Evolutionary conservation across 495 filamentous ascomycete genomes (phyloP).

Genomic region (Xeromyces bisporus): DNA sequence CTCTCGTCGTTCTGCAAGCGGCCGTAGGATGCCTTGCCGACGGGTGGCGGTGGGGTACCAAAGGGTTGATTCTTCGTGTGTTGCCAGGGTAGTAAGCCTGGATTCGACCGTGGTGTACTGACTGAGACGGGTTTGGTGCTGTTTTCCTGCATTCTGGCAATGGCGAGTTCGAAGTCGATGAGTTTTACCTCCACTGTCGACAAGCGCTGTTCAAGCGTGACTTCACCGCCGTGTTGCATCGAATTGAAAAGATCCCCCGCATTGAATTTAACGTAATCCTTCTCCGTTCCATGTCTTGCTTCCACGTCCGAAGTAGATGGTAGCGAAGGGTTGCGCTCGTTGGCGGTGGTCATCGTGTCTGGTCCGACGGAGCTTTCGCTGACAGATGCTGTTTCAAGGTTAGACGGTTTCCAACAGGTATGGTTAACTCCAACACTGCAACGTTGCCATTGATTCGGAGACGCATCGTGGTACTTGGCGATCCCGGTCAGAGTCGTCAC

Average conservation of each 20-base stretch:
- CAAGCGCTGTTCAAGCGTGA: constrained; percentile 33
- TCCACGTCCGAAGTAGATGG: background rate
- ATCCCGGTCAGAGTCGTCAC: constrained; percentile 9
- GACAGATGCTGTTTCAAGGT: constrained; percentile 12
- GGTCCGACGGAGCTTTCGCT: constrained; percentile 11
- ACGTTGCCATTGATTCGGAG: constrained; percentile 19
- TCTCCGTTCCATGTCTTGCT: constrained; percentile 4
- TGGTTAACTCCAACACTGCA: constrained; percentile 14
- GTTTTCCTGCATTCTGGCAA: constrained; percentile 33
- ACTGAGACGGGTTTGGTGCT: constrained; percentile 7
- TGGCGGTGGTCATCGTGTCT: constrained; percentile 10
- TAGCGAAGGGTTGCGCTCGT: background rate
- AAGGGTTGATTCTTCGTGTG: constrained; percentile 13
- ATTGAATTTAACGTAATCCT: constrained; percentile 21
- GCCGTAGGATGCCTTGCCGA: constrained; percentile 12
- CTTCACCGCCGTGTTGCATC: constrained; percentile 29
- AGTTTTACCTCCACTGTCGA: constrained; percentile 38
- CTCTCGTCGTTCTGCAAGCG: constrained; percentile 5
- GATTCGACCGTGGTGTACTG: constrained; percentile 6
- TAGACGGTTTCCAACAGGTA: constrained; percentile 9
- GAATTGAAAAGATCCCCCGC: constrained; percentile 23
- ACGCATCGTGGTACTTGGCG: constrained; percentile 15
- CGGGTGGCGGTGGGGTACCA: constrained; percentile 3
- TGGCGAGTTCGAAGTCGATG: constrained; percentile 38
- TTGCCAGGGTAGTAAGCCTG: constrained; percentile 5